Evolutionary conservation across 179 eudicot species (phyloP).

Genomic region (Kewa caespitosa): DNA sequence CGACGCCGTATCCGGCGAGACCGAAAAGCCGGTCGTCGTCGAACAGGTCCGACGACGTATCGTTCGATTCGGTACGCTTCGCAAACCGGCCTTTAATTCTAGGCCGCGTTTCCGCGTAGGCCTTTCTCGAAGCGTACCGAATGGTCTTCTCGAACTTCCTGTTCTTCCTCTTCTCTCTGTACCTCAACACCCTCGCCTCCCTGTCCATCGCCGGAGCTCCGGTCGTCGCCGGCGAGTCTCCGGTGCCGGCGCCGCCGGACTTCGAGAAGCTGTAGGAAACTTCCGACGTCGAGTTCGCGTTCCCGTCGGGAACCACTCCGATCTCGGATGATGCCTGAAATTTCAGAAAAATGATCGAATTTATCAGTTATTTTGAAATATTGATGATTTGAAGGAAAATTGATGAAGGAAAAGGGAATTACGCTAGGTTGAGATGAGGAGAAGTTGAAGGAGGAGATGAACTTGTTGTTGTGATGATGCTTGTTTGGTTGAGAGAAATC

Average conservation of each 20-base stretch:
- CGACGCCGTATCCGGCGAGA: conserved; percentile 41
- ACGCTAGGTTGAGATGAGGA: conserved; percentile 23
- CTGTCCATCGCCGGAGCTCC: conserved; percentile 39
- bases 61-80: conserved; percentile 31
- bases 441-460: conserved; percentile 27
- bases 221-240: background rate
- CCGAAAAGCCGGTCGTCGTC: background rate
- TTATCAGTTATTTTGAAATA: background rate
- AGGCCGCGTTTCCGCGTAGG: conserved; percentile 75
- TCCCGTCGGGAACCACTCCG: conserved; percentile 44
- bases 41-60: conserved; percentile 11
- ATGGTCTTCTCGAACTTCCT: conserved; percentile 79
- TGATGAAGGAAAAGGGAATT: conserved; percentile 1
- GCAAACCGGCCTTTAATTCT: conserved; percentile 71
- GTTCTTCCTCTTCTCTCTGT: conserved; percentile 78
- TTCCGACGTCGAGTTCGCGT: conserved; percentile 29
- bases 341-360: background rate
- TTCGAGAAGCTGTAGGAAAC: conserved; percentile 20
- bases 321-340: conserved; percentile 43
- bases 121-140: conserved; percentile 74
- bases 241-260: conserved; percentile 5
- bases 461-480: conserved; percentile 12
- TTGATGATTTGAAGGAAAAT: background rate
- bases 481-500: conserved; percentile 45
- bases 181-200: conserved; percentile 74